Evolutionary conservation across 2,329 filamentous ascomycete species (phyloP).

Genomic region (Claviceps humidiphila): DNA sequence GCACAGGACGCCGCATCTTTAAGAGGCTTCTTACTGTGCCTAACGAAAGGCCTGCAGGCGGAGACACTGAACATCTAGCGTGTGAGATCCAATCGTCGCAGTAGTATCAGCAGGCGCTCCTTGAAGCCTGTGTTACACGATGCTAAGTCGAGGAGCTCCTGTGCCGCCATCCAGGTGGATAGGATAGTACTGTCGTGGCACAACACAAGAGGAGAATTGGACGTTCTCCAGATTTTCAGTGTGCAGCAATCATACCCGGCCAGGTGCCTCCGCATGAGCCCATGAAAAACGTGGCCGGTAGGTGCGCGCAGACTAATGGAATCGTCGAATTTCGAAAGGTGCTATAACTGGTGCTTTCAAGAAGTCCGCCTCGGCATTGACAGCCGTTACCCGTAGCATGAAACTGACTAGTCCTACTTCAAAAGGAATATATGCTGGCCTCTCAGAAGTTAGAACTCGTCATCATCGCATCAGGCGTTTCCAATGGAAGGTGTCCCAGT

Average conservation of each 20-base stretch:
- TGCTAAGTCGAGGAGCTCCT: slow-evolving; percentile 79
- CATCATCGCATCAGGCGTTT: too few relatives aligned
- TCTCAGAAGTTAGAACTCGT: too few relatives aligned
- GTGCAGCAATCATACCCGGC: slow-evolving; percentile 37
- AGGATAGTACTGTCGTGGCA: slow-evolving; percentile 82
- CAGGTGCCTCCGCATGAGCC: slow-evolving; percentile 15
- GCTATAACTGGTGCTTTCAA: slow-evolving; percentile 17
- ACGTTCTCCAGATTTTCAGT: slow-evolving; percentile 62
- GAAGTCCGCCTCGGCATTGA: background rate
- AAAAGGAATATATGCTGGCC: too few relatives aligned
- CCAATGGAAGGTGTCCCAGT: too few relatives aligned
- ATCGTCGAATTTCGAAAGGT: slow-evolving; percentile 17
- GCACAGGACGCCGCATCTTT: background rate
- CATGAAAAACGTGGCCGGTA: slow-evolving; percentile 18
- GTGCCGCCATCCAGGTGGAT: slow-evolving; percentile 75
- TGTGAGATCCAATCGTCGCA: slow-evolving; percentile 15
- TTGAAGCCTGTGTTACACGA: slow-evolving; percentile 46
- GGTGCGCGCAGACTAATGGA: slow-evolving; percentile 19
- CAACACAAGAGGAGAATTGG: slow-evolving; percentile 79
- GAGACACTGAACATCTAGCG: slow-evolving; percentile 15
- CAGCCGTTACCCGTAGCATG: background rate
- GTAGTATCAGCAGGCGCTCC: slow-evolving; percentile 16
- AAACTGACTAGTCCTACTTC: too few relatives aligned
- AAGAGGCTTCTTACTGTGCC: background rate
- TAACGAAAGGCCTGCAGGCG: slow-evolving; percentile 1